Evolutionary conservation across 371 early-diverging fungal genomes (phyloP), one percentile per base, ranked within the genome.

Genomic region (Lichtheimia hyalospora): DNA sequence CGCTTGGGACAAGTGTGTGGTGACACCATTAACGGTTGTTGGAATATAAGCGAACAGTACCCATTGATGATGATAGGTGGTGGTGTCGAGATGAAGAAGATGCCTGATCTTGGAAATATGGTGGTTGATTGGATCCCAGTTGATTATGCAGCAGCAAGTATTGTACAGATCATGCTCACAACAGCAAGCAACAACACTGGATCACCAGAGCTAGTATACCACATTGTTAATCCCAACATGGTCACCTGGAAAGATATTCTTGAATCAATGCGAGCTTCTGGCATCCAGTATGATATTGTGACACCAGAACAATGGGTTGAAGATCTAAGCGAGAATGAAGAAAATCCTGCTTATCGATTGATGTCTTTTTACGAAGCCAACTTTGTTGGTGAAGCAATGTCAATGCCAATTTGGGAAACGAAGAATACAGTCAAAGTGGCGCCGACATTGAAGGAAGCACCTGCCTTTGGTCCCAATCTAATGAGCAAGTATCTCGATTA

Each of bases 1-100:
- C 74, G 79, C 12, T 41, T 78, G 15, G 75, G 75, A 5, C 82
- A 78, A 64, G 66, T 77, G 8, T 68, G 66, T 24, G 77, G 77
- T 12, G 74, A 77, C 28, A 64, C 70, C 8, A n/a, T n/a, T 41
- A 49, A 1, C 54, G 67, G 1, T 23, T 67, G 69, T 0, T 81
- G 79, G 82, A 76, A 76, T 20, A 60, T 54, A 1, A 62, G 59
- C 8, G 78, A 81, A 21, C 73, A 73, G 12, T 74, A 63, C 41
- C 75, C 81, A 2, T 41, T 74, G 14, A 66, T 77, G 71, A 62
- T 77, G 50, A 46, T 72, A 1, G 34, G 10, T 40, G 77, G 74
- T 54, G 74, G 70, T 1, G 40, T 50, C 14, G 1, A 61, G 21
- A 67, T 77, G 69, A 52, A 66, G 50, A 68, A 61, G 54, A 63